Evolutionary conservation across 495 filamentous ascomycete species (phyloP).

Genomic region (Penicillium malachiteum): DNA sequence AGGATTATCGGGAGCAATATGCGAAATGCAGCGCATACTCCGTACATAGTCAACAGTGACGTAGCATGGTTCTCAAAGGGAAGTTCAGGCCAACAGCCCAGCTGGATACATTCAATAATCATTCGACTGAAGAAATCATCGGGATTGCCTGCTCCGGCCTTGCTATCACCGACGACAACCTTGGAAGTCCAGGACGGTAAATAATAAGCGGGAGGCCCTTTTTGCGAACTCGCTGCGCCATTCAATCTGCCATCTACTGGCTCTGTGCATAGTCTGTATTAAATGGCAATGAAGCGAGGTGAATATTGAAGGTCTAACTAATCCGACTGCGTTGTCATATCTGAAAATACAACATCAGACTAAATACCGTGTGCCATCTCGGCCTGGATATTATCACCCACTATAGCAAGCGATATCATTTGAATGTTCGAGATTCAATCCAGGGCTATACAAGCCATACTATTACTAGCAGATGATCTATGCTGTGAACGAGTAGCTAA

Average conservation of each 20-base stretch:
- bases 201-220: constrained; percentile 17
- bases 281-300: constrained; percentile 11
- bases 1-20: constrained; percentile 13
- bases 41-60: constrained; percentile 24
- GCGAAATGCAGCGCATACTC: constrained; percentile 10
- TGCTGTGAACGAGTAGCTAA: too few relatives aligned
- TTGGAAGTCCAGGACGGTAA: constrained; percentile 30
- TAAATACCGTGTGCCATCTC: too few relatives aligned
- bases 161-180: constrained; percentile 20
- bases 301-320: too few relatives aligned
- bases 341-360: too few relatives aligned
- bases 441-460: too few relatives aligned
- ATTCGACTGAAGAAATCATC: constrained; percentile 28
- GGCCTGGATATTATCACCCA: too few relatives aligned
- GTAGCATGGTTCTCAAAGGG: constrained; percentile 14
- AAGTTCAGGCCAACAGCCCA: constrained; percentile 15
- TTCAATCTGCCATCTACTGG: constrained; percentile 22
- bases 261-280: constrained; percentile 25
- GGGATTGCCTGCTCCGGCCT: constrained; percentile 17
- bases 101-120: constrained; percentile 16
- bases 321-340: too few relatives aligned
- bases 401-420: too few relatives aligned
- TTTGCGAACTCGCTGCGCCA: constrained; percentile 13
- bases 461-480: too few relatives aligned
- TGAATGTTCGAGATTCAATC: too few relatives aligned